These are phyloP conservation scores for Candolleomyces aberdarensis DNA, from an alignment of 768 basidiomycete species.

Conservation along the genomic window DNA sequence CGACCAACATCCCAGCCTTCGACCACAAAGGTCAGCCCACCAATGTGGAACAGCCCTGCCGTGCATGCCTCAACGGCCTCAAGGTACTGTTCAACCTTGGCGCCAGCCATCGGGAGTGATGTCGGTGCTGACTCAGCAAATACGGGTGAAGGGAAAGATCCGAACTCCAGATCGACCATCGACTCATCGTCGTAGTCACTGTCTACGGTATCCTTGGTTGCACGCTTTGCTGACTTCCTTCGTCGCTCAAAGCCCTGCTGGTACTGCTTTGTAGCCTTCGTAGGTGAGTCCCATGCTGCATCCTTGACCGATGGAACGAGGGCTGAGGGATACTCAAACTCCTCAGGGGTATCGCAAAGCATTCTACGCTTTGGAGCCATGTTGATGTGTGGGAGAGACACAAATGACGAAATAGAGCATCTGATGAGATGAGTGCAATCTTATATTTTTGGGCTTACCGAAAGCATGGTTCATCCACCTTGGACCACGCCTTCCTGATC, in stretches of 20 bases:
- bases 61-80: not conserved
- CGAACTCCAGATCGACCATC: too few species aligned
- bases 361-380: not conserved
- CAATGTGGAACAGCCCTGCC: not conserved
- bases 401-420: too few species aligned
- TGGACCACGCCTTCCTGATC: too few species aligned
- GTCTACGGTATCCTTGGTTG: not conserved
- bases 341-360: not conserved
- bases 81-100: not conserved
- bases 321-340: not conserved
- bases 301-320: not conserved
- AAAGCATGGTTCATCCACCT: too few species aligned
- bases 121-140: not conserved
- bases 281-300: not conserved
- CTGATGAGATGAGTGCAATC: too few species aligned
- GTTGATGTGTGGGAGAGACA: too few species aligned
- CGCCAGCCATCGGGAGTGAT: not conserved
- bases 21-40: not conserved
- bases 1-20: constrained; percentile 4
- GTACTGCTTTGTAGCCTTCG: not conserved
- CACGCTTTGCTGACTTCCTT: not conserved
- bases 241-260: not conserved
- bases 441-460: too few species aligned
- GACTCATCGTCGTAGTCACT: not conserved
- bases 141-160: too few species aligned